A percentile compares a stretch with the other conserved stretches of the same genome.
Evolutionary conservation across 768 basidiomycete genomes (phyloP).

Genomic region (Tylopilus vinaceipallidus): DNA sequence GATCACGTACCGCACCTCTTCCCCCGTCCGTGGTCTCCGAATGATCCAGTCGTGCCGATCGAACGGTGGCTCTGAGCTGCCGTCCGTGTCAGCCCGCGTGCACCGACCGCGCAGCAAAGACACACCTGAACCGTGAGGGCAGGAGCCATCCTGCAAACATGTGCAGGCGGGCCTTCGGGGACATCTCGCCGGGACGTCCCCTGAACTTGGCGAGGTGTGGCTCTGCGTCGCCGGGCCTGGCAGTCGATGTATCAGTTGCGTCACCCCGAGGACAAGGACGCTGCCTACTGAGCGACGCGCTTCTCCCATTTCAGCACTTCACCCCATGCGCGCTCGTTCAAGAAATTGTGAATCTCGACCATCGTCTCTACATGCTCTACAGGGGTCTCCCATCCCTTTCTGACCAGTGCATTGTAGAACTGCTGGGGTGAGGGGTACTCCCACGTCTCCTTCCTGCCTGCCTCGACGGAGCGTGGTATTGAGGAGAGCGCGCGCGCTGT

Average conservation of each 20-base stretch:
- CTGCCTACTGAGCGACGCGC: constrained; percentile 37
- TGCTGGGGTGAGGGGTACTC: constrained; percentile 98
- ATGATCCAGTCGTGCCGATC: constrained; percentile 99
- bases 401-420: constrained; percentile 94
- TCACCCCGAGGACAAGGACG: not conserved
- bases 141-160: constrained; percentile 86
- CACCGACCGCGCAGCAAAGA: constrained; percentile 5
- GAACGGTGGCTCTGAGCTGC: constrained; percentile 88
- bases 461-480: constrained; percentile 67
- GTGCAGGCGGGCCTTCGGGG: constrained; percentile 90
- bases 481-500: constrained; percentile 75
- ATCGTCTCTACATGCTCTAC: constrained; percentile 95
- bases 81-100: constrained; percentile 3
- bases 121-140: constrained; percentile 87
- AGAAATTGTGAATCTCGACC: constrained; percentile 97
- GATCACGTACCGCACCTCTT: constrained; percentile 93
- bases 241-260: constrained; percentile 1
- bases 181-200: constrained; percentile 89
- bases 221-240: constrained; percentile 54
- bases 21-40: constrained; percentile 71
- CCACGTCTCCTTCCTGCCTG: constrained; percentile 50
- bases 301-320: constrained; percentile 95
- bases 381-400: constrained; percentile 97
- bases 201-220: constrained; percentile 80
- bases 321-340: constrained; percentile 96